phyloP scores from a whole-genome alignment of 306 rosid species.

The Trifolium pratense region DNA sequence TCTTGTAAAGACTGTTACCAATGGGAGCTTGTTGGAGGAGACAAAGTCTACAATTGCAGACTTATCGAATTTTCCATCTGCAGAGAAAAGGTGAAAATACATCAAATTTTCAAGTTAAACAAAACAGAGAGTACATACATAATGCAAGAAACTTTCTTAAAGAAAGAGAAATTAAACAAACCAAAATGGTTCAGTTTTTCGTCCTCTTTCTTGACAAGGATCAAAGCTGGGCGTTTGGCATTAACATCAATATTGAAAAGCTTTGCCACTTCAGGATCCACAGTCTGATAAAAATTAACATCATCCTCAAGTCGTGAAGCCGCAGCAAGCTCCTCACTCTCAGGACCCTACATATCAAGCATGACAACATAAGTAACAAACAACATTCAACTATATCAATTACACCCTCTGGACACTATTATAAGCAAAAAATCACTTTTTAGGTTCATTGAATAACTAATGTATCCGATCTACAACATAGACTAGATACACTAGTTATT shows the following conservation, averaged over 20 bases:
- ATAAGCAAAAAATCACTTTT: no score
- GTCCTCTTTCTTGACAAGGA: conserved; percentile 82
- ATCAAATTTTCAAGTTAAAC: conserved; percentile 9
- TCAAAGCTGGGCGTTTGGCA: conserved; percentile 86
- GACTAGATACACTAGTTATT: no score
- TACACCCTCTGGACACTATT: no score
- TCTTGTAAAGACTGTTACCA: conserved; percentile 81
- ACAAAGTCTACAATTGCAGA: conserved; percentile 78
- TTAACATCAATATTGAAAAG: conserved; percentile 80
- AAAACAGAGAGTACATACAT: not conserved
- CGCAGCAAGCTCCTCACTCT: conserved; percentile 90
- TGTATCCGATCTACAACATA: no score
- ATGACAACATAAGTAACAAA: conserved; percentile 26
- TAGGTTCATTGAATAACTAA: no score
- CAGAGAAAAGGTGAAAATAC: conserved; percentile 38
- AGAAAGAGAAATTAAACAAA: conserved; percentile 46
- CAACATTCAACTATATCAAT: conserved; percentile 24
- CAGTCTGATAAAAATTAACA: conserved; percentile 90
- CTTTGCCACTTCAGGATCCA: conserved; percentile 84
- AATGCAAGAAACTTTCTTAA: not conserved
- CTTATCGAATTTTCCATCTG: conserved; percentile 80
- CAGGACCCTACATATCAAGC: conserved; percentile 67
- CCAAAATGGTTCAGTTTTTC: conserved; percentile 84
- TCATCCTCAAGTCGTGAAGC: conserved; percentile 95
- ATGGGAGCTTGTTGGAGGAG: conserved; percentile 81